Percentiles rank a stretch among this genome's conserved stretches.
phyloP scores from a whole-genome alignment of 768 basidiomycete genomes.

The Lentinula sp. region DNA sequence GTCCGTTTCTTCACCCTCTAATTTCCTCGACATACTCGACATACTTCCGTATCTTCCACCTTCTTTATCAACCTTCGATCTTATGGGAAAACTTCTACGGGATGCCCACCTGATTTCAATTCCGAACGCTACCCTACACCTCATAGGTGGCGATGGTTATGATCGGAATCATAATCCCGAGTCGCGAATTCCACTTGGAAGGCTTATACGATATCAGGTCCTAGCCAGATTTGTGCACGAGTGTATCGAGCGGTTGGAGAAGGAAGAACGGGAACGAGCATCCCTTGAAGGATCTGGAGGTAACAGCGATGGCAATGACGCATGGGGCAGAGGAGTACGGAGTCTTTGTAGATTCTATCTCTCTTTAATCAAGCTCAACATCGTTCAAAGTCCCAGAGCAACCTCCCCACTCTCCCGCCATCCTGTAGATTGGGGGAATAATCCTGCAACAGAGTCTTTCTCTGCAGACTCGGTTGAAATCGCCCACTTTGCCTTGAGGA shows the following conservation, averaged over 20 bases:
- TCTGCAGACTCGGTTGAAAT: slow-evolving; percentile 67
- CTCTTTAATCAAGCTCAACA: slow-evolving; percentile 58
- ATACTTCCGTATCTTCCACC: slow-evolving; percentile 64
- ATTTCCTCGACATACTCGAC: slow-evolving; percentile 62
- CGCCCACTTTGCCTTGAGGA: slow-evolving; percentile 66
- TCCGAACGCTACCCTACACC: slow-evolving; percentile 15
- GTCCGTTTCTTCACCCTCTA: slow-evolving; percentile 28
- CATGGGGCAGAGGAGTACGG: slow-evolving; percentile 64
- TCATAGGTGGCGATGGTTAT: slow-evolving; percentile 39
- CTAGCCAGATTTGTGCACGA: slow-evolving; percentile 70
- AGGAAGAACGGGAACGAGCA: slow-evolving; percentile 60
- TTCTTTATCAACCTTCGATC: slow-evolving; percentile 65
- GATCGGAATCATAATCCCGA: not conserved
- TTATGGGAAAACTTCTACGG: slow-evolving; percentile 62
- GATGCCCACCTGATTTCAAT: slow-evolving; percentile 44
- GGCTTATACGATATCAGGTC: slow-evolving; percentile 56
- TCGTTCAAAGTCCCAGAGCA: slow-evolving; percentile 27
- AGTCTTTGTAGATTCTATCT: slow-evolving; percentile 77
- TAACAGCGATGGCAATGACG: slow-evolving; percentile 52
- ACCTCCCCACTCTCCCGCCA: not conserved
- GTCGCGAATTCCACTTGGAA: slow-evolving; percentile 24
- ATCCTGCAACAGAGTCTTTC: slow-evolving; percentile 32
- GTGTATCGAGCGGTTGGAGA: slow-evolving; percentile 63
- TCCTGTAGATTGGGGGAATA: not conserved
- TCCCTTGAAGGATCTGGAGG: slow-evolving; percentile 11